Conservation (phyloP, 2,329 filamentous ascomycete genomes). For the Furcasterigmium furcatum region DNA sequence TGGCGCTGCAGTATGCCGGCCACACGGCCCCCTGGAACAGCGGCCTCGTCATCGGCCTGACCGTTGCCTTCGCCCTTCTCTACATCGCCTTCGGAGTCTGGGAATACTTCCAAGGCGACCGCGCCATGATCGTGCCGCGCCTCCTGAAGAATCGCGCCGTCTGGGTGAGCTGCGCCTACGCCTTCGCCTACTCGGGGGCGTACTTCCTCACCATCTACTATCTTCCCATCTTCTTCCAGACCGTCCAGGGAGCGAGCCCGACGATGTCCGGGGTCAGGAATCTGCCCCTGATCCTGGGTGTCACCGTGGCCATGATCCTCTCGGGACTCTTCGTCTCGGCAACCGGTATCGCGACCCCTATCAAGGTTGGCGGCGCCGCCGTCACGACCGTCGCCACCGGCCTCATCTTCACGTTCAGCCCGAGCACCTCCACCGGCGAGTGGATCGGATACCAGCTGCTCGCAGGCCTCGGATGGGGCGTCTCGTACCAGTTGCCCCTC, state of each 20-base stretch:
- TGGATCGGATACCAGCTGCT: constrained; percentile 47
- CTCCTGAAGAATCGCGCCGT: constrained; percentile 39
- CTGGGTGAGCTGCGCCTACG: constrained; percentile 31
- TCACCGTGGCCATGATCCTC: constrained; percentile 20
- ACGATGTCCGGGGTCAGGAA: constrained; percentile 27
- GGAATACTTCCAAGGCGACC: constrained; percentile 39
- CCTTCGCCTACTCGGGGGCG: constrained; percentile 35
- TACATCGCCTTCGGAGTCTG: constrained; percentile 31
- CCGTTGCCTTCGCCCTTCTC: constrained; percentile 19
- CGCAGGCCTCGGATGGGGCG: constrained; percentile 34
- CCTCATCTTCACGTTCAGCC: constrained; percentile 29
- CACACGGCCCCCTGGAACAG: constrained; percentile 39
- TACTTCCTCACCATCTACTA: constrained; percentile 42
- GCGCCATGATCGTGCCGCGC: constrained; percentile 38
- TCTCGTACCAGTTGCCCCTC: constrained; percentile 37
- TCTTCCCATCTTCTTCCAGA: constrained; percentile 38
- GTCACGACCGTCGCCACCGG: constrained; percentile 31
- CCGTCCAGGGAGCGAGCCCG: constrained; percentile 23
- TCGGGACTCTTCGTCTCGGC: constrained; percentile 31
- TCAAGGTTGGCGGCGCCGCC: constrained; percentile 18
- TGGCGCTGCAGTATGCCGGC: constrained; percentile 45
- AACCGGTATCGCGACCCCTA: constrained; percentile 32
- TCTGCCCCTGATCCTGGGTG: constrained; percentile 24
- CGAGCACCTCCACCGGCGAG: constrained; percentile 21
- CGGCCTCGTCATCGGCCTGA: constrained; percentile 36